Conservation (phyloP, 1,284 basidiomycete genomes). For the Kwoniella shivajii region DNA sequence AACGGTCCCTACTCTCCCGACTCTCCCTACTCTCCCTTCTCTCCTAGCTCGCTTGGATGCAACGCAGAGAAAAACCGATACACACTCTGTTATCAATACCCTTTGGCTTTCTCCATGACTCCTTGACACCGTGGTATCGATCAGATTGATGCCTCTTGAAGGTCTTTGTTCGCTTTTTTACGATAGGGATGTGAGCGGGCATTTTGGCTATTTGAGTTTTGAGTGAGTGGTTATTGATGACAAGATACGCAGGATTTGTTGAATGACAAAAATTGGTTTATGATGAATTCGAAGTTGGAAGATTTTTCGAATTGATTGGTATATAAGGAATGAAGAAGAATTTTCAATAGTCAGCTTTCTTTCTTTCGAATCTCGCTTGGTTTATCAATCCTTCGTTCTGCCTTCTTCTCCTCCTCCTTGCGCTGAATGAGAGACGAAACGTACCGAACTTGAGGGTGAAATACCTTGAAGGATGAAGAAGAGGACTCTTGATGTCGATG, state of each 20-base stretch:
- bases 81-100: constrained; percentile 83
- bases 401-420: background rate
- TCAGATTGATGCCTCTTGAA: constrained; percentile 99
- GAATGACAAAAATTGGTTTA: background rate
- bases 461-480: constrained; percentile 13
- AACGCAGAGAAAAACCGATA: constrained; percentile 12
- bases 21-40: background rate
- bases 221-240: background rate
- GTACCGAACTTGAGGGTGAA: constrained; percentile 5
- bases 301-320: background rate
- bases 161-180: constrained; percentile 93
- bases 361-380: background rate
- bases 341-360: background rate
- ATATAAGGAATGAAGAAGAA: background rate
- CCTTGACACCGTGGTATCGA: constrained; percentile 92
- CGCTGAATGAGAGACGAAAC: background rate
- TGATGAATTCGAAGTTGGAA: background rate
- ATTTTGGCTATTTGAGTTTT: constrained; percentile 58
- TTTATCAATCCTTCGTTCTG: background rate
- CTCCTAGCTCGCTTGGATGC: too few species aligned
- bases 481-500: background rate
- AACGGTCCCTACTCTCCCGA: too few species aligned
- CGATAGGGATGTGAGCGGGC: constrained; percentile 80
- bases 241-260: background rate
- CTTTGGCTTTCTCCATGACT: constrained; percentile 97